These are phyloP conservation scores for Eucommia ulmoides DNA, from an alignment of 257 asterid genomes.

Conservation along the genomic window DNA sequence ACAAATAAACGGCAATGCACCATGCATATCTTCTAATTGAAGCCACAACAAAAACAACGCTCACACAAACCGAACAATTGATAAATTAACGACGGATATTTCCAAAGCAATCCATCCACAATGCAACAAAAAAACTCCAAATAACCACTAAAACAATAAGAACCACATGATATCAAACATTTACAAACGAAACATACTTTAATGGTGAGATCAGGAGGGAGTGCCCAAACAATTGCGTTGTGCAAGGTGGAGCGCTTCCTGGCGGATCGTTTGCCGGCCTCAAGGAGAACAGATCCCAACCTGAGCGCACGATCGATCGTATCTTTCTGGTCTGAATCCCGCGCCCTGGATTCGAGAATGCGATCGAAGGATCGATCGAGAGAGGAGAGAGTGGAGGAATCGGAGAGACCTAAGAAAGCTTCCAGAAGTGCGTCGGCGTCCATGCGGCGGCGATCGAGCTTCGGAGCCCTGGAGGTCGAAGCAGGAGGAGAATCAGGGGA, in stretches of 20 bases:
- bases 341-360: constrained; percentile 32
- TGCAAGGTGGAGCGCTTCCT: constrained; percentile 53
- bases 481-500: background rate
- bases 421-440: constrained; percentile 44
- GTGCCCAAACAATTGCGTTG: constrained; percentile 58
- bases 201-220: constrained; percentile 67
- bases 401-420: constrained; percentile 38
- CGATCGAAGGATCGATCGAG: constrained; percentile 57
- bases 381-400: constrained; percentile 25
- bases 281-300: constrained; percentile 58
- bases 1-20: too few relatives aligned
- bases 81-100: too few relatives aligned
- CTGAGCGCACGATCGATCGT: constrained; percentile 50
- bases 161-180: too few relatives aligned
- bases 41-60: too few relatives aligned
- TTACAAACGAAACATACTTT: constrained; percentile 28
- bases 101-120: too few relatives aligned
- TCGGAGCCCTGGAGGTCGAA: constrained; percentile 7
- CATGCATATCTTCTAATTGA: too few relatives aligned
- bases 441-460: constrained; percentile 7
- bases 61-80: too few relatives aligned
- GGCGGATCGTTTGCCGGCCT: constrained; percentile 62
- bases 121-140: too few relatives aligned
- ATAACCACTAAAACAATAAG: too few relatives aligned
- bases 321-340: constrained; percentile 38